A percentile compares a stretch with the other conserved stretches of the same genome.
Conservation (phyloP, 805 yeast species). For the Wickerhamomyces alni region DNA sequence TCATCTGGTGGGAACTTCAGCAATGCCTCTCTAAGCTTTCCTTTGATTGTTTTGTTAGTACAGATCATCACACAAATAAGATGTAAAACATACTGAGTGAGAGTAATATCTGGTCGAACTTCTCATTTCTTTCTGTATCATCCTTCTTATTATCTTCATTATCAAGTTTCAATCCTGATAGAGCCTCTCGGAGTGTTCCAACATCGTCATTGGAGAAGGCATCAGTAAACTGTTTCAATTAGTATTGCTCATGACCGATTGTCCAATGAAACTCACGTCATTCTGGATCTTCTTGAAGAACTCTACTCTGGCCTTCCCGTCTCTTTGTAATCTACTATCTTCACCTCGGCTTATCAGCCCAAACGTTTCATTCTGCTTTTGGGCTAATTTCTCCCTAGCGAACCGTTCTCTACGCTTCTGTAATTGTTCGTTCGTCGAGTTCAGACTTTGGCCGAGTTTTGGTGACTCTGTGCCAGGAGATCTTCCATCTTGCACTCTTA, state of each 20-base stretch:
- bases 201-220: background rate
- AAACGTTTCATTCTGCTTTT: conserved; percentile 26
- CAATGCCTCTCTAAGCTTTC: conserved; percentile 55
- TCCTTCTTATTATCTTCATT: conserved; percentile 2
- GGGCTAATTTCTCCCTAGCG: conserved; percentile 1
- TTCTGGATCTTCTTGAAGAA: conserved; percentile 33
- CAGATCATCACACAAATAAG: no score
- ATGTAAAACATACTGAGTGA: conserved; percentile 26
- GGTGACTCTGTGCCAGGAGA: background rate
- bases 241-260: background rate
- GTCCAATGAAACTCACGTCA: conserved; percentile 13
- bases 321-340: conserved; percentile 40
- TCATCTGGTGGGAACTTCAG: conserved; percentile 31
- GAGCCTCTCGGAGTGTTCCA: background rate
- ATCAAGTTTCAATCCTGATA: background rate
- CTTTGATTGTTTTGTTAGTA: no score
- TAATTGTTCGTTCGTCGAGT: background rate
- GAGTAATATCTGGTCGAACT: conserved; percentile 29
- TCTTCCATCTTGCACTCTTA: background rate
- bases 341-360: conserved; percentile 62
- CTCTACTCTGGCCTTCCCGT: conserved; percentile 34
- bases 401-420: background rate
- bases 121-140: background rate
- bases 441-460: conserved; percentile 1
- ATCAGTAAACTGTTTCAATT: conserved; percentile 1